Evolutionary conservation across 148 eudicot species (phyloP), one percentile per base, ranked within the genome.

Genomic region (Nepenthes mirabilis): DNA sequence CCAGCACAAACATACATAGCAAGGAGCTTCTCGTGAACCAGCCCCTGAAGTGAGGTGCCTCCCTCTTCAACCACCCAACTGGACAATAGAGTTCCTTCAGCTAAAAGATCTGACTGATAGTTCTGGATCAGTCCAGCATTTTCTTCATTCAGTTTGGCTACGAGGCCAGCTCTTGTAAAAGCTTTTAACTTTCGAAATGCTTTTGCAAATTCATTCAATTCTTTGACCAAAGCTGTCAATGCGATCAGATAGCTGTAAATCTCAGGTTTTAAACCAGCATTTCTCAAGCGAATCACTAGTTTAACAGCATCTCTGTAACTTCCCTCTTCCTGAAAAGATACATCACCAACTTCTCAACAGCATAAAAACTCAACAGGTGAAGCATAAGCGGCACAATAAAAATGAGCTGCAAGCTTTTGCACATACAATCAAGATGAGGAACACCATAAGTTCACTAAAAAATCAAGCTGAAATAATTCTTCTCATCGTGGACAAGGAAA

Each of bases 1-100:
- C 97, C 93, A 11, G 88, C 90, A 65, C 90, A 85, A 34, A 91
- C 70, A 37, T 79, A 87, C 97, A 91, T 91, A 34, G 97, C 95
- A 14, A 91, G 84, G 13, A 91, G 91, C 64, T 91, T 75, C 65
- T 85, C 93, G 33, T 80, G 83, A 62, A 85, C 84, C 23, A 23
- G 23, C 23, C 23, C 73, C 11, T 74, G 64, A 37, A 83, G 70
- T 12, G 87, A 74, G 14, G 83, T 51, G 37, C 77, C 77, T 40
- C 82, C 95, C 61, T 83, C 90, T 70, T 78, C 58, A 47, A 72
- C 65, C 56, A 71, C 76, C 93, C 93, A 91, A 37, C 75, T 78
- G 47, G 95, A 80, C 58, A 91, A 61, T 66, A 61, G 75, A 35
- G 70, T 55, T 47, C 97, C 97, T 67, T 83, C 76, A 10, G 77